These are phyloP conservation scores for Pythium phragmitis DNA, from an alignment of 352 stramenopile species.

Conservation along the genomic window DNA sequence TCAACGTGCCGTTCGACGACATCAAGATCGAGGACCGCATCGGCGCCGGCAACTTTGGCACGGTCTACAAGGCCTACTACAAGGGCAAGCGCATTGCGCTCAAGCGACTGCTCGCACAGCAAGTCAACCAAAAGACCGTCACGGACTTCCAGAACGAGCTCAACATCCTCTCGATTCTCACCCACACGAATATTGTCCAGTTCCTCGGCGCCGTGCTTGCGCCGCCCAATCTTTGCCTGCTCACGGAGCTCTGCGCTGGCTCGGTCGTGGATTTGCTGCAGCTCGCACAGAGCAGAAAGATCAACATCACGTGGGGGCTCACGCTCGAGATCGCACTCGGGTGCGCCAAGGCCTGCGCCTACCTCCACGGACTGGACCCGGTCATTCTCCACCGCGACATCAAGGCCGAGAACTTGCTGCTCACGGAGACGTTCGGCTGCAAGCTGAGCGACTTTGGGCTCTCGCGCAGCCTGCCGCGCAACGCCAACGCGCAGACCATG, in stretches of 20 bases:
- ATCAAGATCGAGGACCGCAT: slow-evolving; percentile 70
- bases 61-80: slow-evolving; percentile 79
- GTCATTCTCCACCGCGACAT: slow-evolving; percentile 71
- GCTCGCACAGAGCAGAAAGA: slow-evolving; percentile 63
- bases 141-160: slow-evolving; percentile 81
- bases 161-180: slow-evolving; percentile 78
- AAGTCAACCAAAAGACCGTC: slow-evolving; percentile 56
- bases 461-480: slow-evolving; percentile 62
- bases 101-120: slow-evolving; percentile 59
- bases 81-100: slow-evolving; percentile 71
- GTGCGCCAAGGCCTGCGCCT: slow-evolving; percentile 62
- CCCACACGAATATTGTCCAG: slow-evolving; percentile 79
- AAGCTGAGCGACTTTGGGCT: slow-evolving; percentile 80
- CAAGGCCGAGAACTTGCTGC: slow-evolving; percentile 75
- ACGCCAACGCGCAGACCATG: slow-evolving; percentile 71
- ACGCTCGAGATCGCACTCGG: slow-evolving; percentile 70
- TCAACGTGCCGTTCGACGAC: slow-evolving; percentile 64
- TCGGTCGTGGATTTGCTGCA: slow-evolving; percentile 65
- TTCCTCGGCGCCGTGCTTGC: slow-evolving; percentile 74
- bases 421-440: slow-evolving; percentile 68
- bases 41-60: slow-evolving; percentile 70
- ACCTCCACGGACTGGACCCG: slow-evolving; percentile 61
- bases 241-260: slow-evolving; percentile 71
- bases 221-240: slow-evolving; percentile 67
- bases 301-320: slow-evolving; percentile 73